Evolutionary conservation across 306 rosid species (phyloP).

Genomic region (apple (Malus domestica)): ASM211411v1 NC_041795.1:25907001-25907500

Average conservation of each 20-base stretch:
- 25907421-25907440: neutral
- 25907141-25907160: neutral
- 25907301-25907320: neutral
- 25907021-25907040: neutral
- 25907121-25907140: neutral
- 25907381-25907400: neutral
- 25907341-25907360: neutral
- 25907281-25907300: neutral
- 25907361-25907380: neutral
- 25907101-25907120: neutral
- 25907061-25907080: neutral
- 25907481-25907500: neutral
- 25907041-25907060: neutral
- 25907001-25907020: neutral
- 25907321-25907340: neutral
- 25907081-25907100: neutral
- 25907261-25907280: neutral
- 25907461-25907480: neutral
- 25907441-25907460: neutral
- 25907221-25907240: neutral
- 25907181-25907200: neutral
- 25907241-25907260: neutral
- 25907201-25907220: neutral
- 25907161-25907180: neutral
- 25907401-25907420: neutral